Percentiles rank a stretch among this genome's conserved stretches.
phyloP scores from a whole-genome alignment of 768 basidiomycete genomes.

The Leccinellum rugosiceps region DNA sequence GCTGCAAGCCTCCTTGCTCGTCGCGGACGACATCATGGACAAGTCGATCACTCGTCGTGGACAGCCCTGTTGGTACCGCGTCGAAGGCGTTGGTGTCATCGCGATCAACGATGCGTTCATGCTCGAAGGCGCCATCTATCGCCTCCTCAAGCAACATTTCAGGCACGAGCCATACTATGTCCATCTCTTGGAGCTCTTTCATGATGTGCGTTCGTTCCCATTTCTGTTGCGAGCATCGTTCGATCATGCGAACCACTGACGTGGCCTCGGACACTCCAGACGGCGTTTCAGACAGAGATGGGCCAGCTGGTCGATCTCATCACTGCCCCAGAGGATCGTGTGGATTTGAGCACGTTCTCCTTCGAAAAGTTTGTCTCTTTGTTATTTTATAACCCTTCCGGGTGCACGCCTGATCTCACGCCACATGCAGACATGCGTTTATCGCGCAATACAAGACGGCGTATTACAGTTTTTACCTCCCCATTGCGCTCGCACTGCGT shows the following conservation, averaged over 20 bases:
- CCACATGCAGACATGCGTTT: not conserved
- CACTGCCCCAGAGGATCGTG: not conserved
- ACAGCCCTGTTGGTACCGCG: slow-evolving; percentile 92
- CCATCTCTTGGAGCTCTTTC: slow-evolving; percentile 88
- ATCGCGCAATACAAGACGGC: slow-evolving; percentile 36
- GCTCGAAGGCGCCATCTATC: slow-evolving; percentile 93
- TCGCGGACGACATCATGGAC: slow-evolving; percentile 95
- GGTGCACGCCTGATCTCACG: not conserved
- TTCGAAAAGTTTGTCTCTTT: not conserved
- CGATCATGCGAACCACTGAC: not conserved
- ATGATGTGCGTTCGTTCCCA: slow-evolving; percentile 51
- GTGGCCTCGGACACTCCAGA: not conserved
- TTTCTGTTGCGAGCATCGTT: not conserved
- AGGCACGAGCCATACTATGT: slow-evolving; percentile 76
- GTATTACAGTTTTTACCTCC: slow-evolving; percentile 49
- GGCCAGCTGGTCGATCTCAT: not conserved
- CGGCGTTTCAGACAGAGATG: slow-evolving; percentile 1
- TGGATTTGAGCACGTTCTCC: slow-evolving; percentile 3
- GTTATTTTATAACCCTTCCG: too few relatives aligned
- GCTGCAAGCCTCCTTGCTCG: slow-evolving; percentile 95
- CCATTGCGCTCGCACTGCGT: slow-evolving; percentile 1
- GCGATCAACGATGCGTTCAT: slow-evolving; percentile 97
- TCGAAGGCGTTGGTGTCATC: slow-evolving; percentile 60
- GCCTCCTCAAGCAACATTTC: slow-evolving; percentile 85
- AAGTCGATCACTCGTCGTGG: slow-evolving; percentile 86